Evolutionary conservation across 169 alveolate genomes (phyloP).

Genomic region (Cryptosporidium bovis): DNA sequence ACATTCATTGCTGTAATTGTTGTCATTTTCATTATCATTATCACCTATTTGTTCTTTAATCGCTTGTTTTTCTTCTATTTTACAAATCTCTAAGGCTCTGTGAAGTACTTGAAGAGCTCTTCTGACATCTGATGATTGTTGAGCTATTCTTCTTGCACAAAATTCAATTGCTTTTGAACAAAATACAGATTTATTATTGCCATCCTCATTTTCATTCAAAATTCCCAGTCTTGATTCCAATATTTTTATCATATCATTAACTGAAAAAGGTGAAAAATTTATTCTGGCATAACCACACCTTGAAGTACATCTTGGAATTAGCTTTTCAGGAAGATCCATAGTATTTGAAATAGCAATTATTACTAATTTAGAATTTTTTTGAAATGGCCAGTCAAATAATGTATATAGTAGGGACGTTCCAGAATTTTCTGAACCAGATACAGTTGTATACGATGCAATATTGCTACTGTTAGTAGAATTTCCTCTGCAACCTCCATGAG

Average conservation of each 20-base stretch:
- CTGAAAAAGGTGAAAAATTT: constrained; percentile 61
- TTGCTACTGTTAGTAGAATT: no score
- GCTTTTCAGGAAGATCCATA: constrained; percentile 82
- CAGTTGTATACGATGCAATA: no score
- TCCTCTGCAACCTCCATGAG: no score
- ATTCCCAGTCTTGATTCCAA: constrained; percentile 6
- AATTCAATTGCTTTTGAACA: constrained; percentile 68
- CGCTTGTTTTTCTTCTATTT: background rate
- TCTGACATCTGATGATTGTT: constrained; percentile 71
- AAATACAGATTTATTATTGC: constrained; percentile 6
- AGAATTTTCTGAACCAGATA: background rate
- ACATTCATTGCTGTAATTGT: background rate
- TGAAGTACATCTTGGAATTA: constrained; percentile 76
- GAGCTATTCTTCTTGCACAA: constrained; percentile 69
- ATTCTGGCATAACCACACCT: constrained; percentile 73
- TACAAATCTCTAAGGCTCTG: constrained; percentile 61
- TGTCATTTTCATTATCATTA: no score
- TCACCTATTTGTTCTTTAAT: background rate
- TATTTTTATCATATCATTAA: constrained; percentile 58
- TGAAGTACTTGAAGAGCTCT: constrained; percentile 72
- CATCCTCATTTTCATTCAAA: background rate
- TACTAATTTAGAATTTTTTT: constrained; percentile 75
- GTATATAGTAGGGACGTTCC: constrained; percentile 76
- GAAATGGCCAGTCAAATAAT: constrained; percentile 82
- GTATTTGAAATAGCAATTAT: constrained; percentile 81